These are phyloP conservation scores for Hypoxylon rickii DNA, from an alignment of 495 filamentous ascomycete species.

Conservation along the genomic window DNA sequence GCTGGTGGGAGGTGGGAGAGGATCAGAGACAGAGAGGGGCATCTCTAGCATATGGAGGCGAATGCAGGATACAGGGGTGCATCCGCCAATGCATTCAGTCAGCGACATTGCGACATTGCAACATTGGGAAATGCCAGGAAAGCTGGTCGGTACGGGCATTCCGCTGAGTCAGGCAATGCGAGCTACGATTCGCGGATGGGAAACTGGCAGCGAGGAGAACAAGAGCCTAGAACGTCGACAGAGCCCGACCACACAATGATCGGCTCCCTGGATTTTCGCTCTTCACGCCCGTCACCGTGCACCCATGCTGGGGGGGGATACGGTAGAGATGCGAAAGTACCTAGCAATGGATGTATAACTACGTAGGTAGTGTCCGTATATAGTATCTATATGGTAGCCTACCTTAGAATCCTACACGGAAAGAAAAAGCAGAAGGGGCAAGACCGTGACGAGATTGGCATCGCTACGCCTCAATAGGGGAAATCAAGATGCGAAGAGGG, in stretches of 20 bases:
- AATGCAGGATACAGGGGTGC: constrained; percentile 20
- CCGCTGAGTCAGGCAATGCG: constrained; percentile 26
- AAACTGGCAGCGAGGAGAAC: constrained; percentile 10
- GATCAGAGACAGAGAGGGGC: neutral
- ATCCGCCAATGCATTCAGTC: constrained; percentile 18
- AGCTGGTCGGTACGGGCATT: constrained; percentile 1
- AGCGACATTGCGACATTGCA: neutral
- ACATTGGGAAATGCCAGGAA: constrained; percentile 1
- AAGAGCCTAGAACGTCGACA: constrained; percentile 24
- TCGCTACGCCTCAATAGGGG: constrained; percentile 28
- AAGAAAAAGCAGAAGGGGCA: constrained; percentile 29
- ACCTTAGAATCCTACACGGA: constrained; percentile 19
- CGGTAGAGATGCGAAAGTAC: constrained; percentile 13
- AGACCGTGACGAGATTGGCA: constrained; percentile 29
- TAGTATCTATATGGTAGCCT: neutral
- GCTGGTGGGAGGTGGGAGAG: neutral
- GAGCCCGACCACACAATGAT: constrained; percentile 32
- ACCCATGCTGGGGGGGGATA: constrained; percentile 12
- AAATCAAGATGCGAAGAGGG: constrained; percentile 4
- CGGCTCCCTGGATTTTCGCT: constrained; percentile 29
- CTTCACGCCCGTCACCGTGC: constrained; percentile 30
- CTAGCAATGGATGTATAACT: neutral
- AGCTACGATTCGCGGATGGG: constrained; percentile 13
- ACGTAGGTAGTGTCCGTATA: neutral
- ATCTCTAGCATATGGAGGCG: constrained; percentile 8